Evolutionary conservation across 352 stramenopile species (phyloP).

Genomic region (Phytophthora pisi): DNA sequence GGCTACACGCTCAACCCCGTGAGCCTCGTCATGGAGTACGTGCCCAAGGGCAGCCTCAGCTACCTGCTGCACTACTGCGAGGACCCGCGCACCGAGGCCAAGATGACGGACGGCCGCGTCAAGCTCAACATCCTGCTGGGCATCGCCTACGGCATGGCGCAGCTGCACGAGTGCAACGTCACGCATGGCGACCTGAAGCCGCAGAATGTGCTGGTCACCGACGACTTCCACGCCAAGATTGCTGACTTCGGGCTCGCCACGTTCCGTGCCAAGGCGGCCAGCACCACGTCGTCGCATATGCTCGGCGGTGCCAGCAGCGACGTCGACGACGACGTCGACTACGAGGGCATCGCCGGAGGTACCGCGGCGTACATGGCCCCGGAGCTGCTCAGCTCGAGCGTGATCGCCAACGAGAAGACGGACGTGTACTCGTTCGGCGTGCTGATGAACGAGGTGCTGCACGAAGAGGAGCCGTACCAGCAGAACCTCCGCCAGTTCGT

Average conservation of each 20-base stretch:
- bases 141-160: constrained; percentile 40
- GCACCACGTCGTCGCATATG: constrained; percentile 40
- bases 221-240: constrained; percentile 82
- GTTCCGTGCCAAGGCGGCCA: constrained; percentile 34
- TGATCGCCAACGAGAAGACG: constrained; percentile 37
- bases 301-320: constrained; percentile 17
- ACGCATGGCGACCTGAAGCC: constrained; percentile 71
- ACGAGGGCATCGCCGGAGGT: constrained; percentile 38
- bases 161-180: constrained; percentile 46
- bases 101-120: constrained; percentile 47
- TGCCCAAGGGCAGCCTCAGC: constrained; percentile 38
- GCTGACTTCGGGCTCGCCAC: constrained; percentile 70
- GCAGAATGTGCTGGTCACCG: constrained; percentile 69
- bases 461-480: constrained; percentile 51
- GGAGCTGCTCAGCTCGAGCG: constrained; percentile 37
- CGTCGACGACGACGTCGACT: constrained; percentile 28
- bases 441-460: constrained; percentile 49
- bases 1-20: constrained; percentile 39
- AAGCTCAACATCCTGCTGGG: constrained; percentile 44
- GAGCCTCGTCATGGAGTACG: constrained; percentile 44
- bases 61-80: constrained; percentile 46
- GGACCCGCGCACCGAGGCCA: constrained; percentile 34
- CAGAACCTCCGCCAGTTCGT: constrained; percentile 43
- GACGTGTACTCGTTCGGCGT: constrained; percentile 52
- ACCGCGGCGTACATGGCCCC: constrained; percentile 64